Percentiles rank a stretch among this genome's conserved stretches.
phyloP scores from a whole-genome alignment of 352 stramenopile species.

The Globisporangium acanthophoron region DNA sequence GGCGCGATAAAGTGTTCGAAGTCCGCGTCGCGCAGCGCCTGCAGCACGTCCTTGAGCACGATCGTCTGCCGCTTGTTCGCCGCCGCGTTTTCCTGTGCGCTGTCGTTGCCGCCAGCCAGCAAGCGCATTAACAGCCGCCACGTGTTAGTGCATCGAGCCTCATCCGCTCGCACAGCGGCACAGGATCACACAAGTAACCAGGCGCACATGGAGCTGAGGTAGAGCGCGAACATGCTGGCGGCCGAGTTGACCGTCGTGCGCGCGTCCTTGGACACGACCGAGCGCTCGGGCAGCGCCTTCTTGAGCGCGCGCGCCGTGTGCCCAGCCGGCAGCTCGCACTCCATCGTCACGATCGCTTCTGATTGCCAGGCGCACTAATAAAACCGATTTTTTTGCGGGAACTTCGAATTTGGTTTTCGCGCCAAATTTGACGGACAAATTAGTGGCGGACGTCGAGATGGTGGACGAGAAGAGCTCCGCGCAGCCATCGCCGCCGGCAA shows the following conservation, averaged over 20 bases:
- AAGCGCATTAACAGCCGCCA: too few species aligned
- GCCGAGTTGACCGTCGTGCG: constrained; percentile 64
- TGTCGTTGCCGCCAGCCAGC: constrained; percentile 9
- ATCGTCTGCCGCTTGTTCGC: constrained; percentile 75
- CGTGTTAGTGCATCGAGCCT: too few species aligned
- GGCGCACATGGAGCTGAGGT: constrained; percentile 58
- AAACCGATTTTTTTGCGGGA: background rate
- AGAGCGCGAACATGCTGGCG: constrained; percentile 75
- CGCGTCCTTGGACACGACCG: constrained; percentile 64
- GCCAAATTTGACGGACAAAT: background rate
- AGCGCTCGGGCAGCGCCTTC: constrained; percentile 56
- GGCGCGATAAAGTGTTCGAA: constrained; percentile 73
- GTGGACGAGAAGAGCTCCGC: background rate
- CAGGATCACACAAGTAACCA: background rate
- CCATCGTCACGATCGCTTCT: constrained; percentile 34
- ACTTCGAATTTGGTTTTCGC: too few species aligned
- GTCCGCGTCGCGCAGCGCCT: constrained; percentile 63
- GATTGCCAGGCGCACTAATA: background rate
- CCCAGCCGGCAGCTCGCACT: constrained; percentile 59
- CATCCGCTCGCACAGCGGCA: too few species aligned
- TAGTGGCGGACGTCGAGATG: constrained; percentile 4
- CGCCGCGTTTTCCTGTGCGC: constrained; percentile 57
- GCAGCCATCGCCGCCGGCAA: too few species aligned
- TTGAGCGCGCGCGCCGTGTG: constrained; percentile 69
- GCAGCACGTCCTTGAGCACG: constrained; percentile 67